Conservation (phyloP, 306 rosid genomes). For the Crotalaria pallida region DNA sequence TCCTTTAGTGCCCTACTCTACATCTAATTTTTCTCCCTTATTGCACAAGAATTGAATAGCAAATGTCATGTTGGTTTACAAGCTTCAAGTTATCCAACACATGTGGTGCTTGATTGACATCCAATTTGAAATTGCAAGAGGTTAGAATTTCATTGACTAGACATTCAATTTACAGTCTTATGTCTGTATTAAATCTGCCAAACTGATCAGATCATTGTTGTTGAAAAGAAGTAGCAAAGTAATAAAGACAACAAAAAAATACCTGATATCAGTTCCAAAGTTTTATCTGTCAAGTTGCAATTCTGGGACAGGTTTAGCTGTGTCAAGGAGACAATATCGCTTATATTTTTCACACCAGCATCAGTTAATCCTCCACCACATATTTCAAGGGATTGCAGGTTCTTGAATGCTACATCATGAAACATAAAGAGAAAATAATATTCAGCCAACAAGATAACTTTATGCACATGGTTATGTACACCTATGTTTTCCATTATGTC, state of each 20-base stretch:
- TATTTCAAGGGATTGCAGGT: slow-evolving; percentile 84
- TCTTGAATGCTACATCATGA: slow-evolving; percentile 68
- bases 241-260: slow-evolving; percentile 24
- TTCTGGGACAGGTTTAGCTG: slow-evolving; percentile 90
- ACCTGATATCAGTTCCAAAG: slow-evolving; percentile 90
- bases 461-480: background rate
- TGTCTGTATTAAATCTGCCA: background rate
- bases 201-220: background rate
- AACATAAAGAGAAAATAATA: background rate
- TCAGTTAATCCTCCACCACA: slow-evolving; percentile 95
- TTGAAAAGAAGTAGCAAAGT: background rate
- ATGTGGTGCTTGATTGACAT: background rate
- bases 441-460: slow-evolving; percentile 3
- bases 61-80: background rate
- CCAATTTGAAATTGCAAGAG: background rate
- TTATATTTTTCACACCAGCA: slow-evolving; percentile 77
- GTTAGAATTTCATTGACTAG: background rate
- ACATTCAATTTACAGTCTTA: background rate
- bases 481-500: background rate
- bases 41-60: background rate
- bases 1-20: background rate
- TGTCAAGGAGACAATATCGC: slow-evolving; percentile 72
- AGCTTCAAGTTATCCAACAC: background rate
- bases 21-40: background rate
- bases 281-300: slow-evolving; percentile 77